Evolutionary conservation across 768 basidiomycete genomes (phyloP).

Genomic region (Leccinum truebloodii): DNA sequence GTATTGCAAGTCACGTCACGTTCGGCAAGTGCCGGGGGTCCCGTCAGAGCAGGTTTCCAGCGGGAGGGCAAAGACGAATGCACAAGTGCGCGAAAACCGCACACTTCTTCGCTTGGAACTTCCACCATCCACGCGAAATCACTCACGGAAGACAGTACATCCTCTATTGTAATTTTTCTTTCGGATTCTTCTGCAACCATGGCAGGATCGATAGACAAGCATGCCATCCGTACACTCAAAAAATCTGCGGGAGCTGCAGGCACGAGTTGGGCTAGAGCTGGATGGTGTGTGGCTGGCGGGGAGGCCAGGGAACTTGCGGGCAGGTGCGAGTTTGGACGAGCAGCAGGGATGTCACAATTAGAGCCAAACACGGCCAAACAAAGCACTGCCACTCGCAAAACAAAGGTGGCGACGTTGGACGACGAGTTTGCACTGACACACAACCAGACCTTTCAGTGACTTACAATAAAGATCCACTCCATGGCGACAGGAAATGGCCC

Average conservation of each 20-base stretch:
- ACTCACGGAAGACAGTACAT: conserved; percentile 4
- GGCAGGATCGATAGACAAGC: background rate
- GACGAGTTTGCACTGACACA: conserved; percentile 11
- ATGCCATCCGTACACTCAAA: conserved; percentile 1
- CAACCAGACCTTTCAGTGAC: conserved; percentile 11
- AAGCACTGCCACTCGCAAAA: conserved; percentile 32
- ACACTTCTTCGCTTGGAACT: conserved; percentile 36
- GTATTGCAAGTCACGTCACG: conserved; percentile 24
- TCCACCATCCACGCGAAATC: conserved; percentile 29
- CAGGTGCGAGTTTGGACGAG: conserved; percentile 28
- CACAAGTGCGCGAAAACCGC: conserved; percentile 25
- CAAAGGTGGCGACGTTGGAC: conserved; percentile 30
- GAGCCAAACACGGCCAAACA: conserved; percentile 33
- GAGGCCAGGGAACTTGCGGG: conserved; percentile 22
- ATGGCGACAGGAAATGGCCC: conserved; percentile 19
- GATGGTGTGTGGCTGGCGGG: conserved; percentile 18
- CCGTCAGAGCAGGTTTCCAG: conserved; percentile 26
- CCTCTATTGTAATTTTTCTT: conserved; percentile 7
- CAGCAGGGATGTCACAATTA: conserved; percentile 11
- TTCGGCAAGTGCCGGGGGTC: conserved; percentile 27
- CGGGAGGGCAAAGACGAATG: conserved; percentile 20
- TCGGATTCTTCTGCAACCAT: conserved; percentile 6
- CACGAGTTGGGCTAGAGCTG: background rate
- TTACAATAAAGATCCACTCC: conserved; percentile 25
- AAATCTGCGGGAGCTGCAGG: background rate